phyloP scores from a whole-genome alignment of 1,139 yeast genomes.

The Pichia sp. region DNA sequence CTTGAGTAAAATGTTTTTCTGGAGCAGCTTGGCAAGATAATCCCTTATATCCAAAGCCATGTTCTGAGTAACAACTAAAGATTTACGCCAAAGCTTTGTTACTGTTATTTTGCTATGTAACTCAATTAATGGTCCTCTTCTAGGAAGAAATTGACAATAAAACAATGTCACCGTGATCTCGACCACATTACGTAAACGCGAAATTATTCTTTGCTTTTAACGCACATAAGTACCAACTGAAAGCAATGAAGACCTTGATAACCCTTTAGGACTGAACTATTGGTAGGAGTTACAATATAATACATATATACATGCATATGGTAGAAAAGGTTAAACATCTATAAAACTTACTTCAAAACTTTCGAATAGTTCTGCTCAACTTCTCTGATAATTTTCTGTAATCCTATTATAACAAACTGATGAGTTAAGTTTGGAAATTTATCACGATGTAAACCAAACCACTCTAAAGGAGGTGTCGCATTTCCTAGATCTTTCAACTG shows the following conservation, averaged over 20 bases:
- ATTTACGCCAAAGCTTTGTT: neutral
- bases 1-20: conserved; percentile 3
- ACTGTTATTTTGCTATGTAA: too few species aligned
- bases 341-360: conserved; percentile 26
- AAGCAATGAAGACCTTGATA: too few species aligned
- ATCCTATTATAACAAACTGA: conserved; percentile 64
- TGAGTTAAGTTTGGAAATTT: conserved; percentile 84
- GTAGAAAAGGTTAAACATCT: neutral
- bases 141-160: neutral
- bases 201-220: neutral
- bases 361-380: conserved; percentile 50
- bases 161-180: neutral
- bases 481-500: conserved; percentile 86
- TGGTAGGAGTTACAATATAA: too few species aligned
- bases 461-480: conserved; percentile 96
- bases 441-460: conserved; percentile 91
- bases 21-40: neutral
- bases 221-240: too few species aligned
- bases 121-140: too few species aligned
- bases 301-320: neutral
- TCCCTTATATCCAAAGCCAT: conserved; percentile 5
- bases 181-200: too few species aligned
- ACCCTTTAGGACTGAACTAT: too few species aligned
- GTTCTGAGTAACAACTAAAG: neutral
- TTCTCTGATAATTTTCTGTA: conserved; percentile 70